Evolutionary conservation across 1,284 basidiomycete species (phyloP).

Genomic region (Rugiboletus extremiorientalis): DNA sequence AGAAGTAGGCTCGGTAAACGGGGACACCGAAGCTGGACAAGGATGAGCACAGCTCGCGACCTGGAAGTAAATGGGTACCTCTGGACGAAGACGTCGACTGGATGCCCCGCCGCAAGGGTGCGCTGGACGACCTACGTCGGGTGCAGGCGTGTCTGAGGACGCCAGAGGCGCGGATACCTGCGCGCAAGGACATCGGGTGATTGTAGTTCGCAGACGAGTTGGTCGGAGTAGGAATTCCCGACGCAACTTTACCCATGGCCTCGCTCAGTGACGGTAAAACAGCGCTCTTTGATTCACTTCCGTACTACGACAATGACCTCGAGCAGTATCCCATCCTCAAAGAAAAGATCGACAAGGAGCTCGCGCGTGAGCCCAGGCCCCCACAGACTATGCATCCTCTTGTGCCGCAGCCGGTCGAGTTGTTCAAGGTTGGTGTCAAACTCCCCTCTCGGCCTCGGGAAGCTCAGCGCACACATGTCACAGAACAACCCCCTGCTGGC

Average conservation of each 20-base stretch:
- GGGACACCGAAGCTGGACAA: slow-evolving; percentile 61
- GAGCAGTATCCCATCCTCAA: slow-evolving; percentile 72
- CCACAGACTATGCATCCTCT: slow-evolving; percentile 61
- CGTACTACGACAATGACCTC: slow-evolving; percentile 94
- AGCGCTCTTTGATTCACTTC: slow-evolving; percentile 78
- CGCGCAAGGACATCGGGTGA: slow-evolving; percentile 50
- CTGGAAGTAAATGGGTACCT: slow-evolving; percentile 38
- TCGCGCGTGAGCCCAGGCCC: slow-evolving; percentile 64
- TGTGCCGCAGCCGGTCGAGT: slow-evolving; percentile 65
- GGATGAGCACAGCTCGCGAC: slow-evolving; percentile 11
- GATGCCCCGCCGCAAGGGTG: slow-evolving; percentile 12
- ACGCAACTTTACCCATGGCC: slow-evolving; percentile 18
- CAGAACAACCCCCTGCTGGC: slow-evolving; percentile 67
- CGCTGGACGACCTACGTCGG: slow-evolving; percentile 11
- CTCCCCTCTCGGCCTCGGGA: neutral
- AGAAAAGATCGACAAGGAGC: slow-evolving; percentile 71
- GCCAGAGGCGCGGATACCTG: slow-evolving; percentile 43
- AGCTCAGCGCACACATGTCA: slow-evolving; percentile 10
- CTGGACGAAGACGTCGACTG: slow-evolving; percentile 27
- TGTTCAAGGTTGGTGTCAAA: slow-evolving; percentile 60
- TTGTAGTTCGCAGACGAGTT: slow-evolving; percentile 12
- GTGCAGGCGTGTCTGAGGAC: slow-evolving; percentile 35
- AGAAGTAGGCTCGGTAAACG: slow-evolving; percentile 85
- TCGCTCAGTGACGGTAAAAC: slow-evolving; percentile 8
- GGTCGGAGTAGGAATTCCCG: slow-evolving; percentile 31